These are phyloP conservation scores for Colletotrichum kahawae DNA, from an alignment of 2,329 filamentous ascomycete genomes.

Conservation along the genomic window DNA sequence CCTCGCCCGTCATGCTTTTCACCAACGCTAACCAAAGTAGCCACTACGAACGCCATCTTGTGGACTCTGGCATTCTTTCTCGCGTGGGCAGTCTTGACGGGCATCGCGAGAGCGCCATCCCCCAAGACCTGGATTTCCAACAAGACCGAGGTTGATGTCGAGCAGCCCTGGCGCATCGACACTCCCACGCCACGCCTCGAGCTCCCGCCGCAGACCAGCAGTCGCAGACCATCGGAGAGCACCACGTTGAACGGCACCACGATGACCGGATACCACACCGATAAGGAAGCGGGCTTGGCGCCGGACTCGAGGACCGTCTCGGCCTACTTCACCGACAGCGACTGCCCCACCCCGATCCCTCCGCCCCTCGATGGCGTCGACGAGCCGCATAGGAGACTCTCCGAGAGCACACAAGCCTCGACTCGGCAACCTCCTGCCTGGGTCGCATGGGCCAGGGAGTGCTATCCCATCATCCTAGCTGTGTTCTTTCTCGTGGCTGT, in stretches of 20 bases:
- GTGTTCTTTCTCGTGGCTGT: slow-evolving; percentile 38
- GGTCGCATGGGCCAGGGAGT: neutral
- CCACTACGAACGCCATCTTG: slow-evolving; percentile 37
- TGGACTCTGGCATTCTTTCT: slow-evolving; percentile 36
- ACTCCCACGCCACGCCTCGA: neutral
- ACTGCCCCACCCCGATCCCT: neutral
- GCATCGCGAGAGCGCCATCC: neutral
- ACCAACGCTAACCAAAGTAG: slow-evolving; percentile 24
- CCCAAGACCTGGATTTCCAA: neutral
- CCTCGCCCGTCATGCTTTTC: neutral
- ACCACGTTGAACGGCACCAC: slow-evolving; percentile 8
- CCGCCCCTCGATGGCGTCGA: neutral
- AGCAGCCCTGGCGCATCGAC: neutral
- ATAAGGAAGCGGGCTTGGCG: slow-evolving; percentile 15
- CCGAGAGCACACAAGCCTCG: neutral
- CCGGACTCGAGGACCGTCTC: slow-evolving; percentile 6
- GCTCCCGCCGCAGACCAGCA: neutral
- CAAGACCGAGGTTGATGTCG: neutral
- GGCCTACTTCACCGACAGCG: slow-evolving; percentile 15
- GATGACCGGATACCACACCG: slow-evolving; percentile 8
- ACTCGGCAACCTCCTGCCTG: neutral
- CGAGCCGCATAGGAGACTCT: neutral
- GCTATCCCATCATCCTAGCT: slow-evolving; percentile 34
- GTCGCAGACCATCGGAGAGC: slow-evolving; percentile 4
- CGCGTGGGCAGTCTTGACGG: slow-evolving; percentile 12